These are phyloP conservation scores for Chlorella sp. DNA, from an alignment of 139 green algal genomes.

Conservation along the genomic window DNA sequence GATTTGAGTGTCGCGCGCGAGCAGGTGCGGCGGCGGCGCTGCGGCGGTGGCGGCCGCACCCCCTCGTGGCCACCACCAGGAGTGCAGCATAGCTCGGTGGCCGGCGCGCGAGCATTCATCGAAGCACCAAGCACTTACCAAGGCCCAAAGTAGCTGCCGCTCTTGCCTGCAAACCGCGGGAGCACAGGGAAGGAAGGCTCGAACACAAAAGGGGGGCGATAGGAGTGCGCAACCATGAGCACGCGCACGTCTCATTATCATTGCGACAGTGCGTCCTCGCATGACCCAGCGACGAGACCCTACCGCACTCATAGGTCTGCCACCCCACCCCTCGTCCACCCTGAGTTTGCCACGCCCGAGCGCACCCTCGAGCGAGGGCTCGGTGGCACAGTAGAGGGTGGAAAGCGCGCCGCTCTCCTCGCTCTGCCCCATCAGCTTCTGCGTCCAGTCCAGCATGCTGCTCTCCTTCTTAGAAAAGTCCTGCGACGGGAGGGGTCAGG, in stretches of 20 bases:
- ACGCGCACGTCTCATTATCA: neutral
- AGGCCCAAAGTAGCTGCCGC: too few species aligned
- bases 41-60: neutral
- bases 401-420: neutral
- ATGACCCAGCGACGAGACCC: neutral
- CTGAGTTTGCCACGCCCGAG: too few species aligned
- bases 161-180: too few species aligned
- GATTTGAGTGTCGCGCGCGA: neutral
- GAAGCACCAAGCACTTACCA: too few species aligned
- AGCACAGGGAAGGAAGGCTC: neutral
- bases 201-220: neutral
- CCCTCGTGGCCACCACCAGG: neutral
- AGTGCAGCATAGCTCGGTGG: neutral
- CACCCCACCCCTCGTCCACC: too few species aligned
- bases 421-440: constrained; percentile 4
- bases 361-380: constrained; percentile 13
- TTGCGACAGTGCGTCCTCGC: neutral
- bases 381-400: constrained; percentile 11
- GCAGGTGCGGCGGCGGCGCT: neutral
- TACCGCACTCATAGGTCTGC: too few species aligned
- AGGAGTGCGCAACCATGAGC: neutral
- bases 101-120: neutral
- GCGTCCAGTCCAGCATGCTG: constrained; percentile 21
- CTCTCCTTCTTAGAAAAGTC: constrained; percentile 11
- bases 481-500: neutral